phyloP scores from a whole-genome alignment of 805 yeast genomes.

The Kluyveromyces aestuarii region DNA sequence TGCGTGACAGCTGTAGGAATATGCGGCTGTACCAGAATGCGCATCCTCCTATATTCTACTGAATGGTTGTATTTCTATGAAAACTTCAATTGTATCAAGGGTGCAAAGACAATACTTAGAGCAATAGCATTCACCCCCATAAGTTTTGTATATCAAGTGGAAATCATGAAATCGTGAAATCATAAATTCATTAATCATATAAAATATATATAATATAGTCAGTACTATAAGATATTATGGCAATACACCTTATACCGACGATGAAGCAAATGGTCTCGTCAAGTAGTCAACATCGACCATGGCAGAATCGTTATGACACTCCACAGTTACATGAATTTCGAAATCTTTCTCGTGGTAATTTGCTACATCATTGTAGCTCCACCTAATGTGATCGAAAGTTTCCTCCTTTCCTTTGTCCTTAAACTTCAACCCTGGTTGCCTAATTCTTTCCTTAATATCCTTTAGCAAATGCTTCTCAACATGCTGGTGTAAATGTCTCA shows the following conservation, averaged over 20 bases:
- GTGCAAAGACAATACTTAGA: too few relatives aligned
- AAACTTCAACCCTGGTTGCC: constrained; percentile 41
- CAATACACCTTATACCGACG: background rate
- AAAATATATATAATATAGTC: background rate
- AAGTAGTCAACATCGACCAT: constrained; percentile 56
- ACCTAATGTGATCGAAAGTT: constrained; percentile 40
- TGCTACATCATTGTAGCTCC: constrained; percentile 54
- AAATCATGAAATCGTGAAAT: background rate
- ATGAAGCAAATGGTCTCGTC: constrained; percentile 36
- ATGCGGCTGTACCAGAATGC: too few relatives aligned
- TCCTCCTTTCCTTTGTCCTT: constrained; percentile 40
- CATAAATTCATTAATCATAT: background rate
- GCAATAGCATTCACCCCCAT: background rate
- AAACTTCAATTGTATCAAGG: too few relatives aligned
- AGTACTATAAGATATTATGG: background rate
- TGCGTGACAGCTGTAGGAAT: too few relatives aligned
- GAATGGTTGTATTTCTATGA: too few relatives aligned
- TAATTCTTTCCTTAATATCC: constrained; percentile 56
- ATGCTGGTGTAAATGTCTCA: constrained; percentile 68
- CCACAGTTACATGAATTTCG: constrained; percentile 54
- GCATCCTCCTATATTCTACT: too few relatives aligned
- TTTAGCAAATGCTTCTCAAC: constrained; percentile 59
- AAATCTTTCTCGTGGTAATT: constrained; percentile 55
- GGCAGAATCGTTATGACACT: constrained; percentile 59
- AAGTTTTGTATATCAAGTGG: too few relatives aligned